Percentiles rank a stretch among this genome's conserved stretches.
phyloP scores from a whole-genome alignment of 2,329 filamentous ascomycete genomes.

The Sordariomycetes sp. region DNA sequence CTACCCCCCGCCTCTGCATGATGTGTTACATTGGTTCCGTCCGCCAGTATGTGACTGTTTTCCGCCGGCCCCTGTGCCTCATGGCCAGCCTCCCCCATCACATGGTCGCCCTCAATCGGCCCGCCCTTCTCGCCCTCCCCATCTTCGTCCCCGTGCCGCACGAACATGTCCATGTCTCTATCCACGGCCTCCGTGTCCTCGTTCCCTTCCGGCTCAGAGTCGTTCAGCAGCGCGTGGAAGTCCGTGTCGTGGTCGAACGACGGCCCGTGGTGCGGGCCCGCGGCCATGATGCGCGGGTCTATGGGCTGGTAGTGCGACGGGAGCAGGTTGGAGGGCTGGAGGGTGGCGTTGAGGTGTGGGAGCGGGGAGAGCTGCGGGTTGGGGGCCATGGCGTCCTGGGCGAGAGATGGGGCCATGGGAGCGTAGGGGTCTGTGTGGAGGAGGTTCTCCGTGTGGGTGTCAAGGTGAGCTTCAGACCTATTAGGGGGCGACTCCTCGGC shows the following conservation, averaged over 20 bases:
- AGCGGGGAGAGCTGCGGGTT: constrained; percentile 7
- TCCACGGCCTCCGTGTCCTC: constrained; percentile 28
- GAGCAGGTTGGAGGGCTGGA: constrained; percentile 22
- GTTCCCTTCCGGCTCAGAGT: constrained; percentile 20
- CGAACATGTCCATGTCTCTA: constrained; percentile 40
- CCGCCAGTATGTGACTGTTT: background rate
- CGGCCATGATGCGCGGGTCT: constrained; percentile 47
- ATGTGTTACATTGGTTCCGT: no score
- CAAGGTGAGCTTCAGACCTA: background rate
- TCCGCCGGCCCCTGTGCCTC: background rate
- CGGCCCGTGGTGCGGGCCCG: constrained; percentile 13
- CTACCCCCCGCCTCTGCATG: background rate
- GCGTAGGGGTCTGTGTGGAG: background rate
- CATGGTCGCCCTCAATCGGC: background rate
- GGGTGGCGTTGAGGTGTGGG: constrained; percentile 11
- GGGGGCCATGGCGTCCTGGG: constrained; percentile 9
- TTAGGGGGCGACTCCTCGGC: constrained; percentile 4
- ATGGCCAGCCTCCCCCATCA: background rate
- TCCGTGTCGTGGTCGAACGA: constrained; percentile 26
- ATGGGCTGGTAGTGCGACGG: constrained; percentile 38
- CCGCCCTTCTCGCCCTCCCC: constrained; percentile 14
- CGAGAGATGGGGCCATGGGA: background rate
- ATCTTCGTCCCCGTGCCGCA: constrained; percentile 33
- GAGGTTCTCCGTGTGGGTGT: background rate
- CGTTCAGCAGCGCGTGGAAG: constrained; percentile 43